A percentile compares a stretch with the other conserved stretches of the same genome.
Evolutionary conservation across 768 basidiomycete genomes (phyloP).

Genomic region (Piloderma croceum): DNA sequence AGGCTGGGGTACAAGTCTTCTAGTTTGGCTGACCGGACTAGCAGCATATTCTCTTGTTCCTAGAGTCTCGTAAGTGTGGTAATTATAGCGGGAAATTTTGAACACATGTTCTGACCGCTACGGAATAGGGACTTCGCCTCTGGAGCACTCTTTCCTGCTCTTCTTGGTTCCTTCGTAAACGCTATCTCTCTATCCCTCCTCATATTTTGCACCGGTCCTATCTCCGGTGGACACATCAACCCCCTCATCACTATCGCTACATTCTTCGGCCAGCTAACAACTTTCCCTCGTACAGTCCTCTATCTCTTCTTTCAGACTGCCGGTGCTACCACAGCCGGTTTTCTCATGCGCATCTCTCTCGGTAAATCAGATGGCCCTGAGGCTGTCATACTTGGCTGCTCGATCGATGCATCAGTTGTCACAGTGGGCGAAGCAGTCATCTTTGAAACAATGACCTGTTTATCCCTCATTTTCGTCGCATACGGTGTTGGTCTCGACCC

Average conservation of each 20-base stretch:
- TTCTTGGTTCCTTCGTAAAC: too few species aligned
- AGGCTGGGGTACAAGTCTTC: too few species aligned
- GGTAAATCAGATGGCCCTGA: background rate
- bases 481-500: background rate
- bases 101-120: too few species aligned
- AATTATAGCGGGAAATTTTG: too few species aligned
- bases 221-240: background rate
- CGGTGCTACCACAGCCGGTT: background rate
- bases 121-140: too few species aligned
- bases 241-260: background rate
- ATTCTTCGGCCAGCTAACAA: background rate
- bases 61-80: too few species aligned
- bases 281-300: background rate
- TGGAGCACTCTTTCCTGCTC: too few species aligned
- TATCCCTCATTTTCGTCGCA: background rate
- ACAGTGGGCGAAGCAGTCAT: background rate
- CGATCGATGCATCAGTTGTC: background rate
- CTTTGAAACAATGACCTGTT: background rate
- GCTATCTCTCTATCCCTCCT: background rate
- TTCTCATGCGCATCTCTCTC: background rate
- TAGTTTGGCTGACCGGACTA: too few species aligned
- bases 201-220: background rate
- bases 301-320: background rate
- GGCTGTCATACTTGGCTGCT: background rate
- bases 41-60: too few species aligned